phyloP scores from a whole-genome alignment of 805 yeast species.

The Schwanniomyces polymorphus region DNA sequence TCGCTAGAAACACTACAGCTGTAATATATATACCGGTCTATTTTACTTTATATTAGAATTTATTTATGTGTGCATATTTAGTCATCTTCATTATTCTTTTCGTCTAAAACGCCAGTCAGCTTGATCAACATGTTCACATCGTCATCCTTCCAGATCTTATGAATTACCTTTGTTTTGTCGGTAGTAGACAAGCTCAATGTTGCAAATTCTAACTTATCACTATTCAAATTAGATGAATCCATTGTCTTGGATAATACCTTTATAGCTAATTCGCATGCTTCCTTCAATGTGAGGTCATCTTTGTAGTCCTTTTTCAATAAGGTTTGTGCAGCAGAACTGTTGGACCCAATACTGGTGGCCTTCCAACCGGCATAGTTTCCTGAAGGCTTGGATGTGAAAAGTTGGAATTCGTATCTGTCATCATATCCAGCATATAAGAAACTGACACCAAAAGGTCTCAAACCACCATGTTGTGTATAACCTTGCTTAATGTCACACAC shows the following conservation, averaged over 20 bases:
- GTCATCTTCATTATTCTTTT: slow-evolving; percentile 26
- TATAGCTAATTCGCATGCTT: slow-evolving; percentile 84
- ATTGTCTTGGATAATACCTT: slow-evolving; percentile 92
- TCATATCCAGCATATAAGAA: slow-evolving; percentile 96
- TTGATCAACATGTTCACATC: slow-evolving; percentile 76
- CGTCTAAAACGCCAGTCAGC: slow-evolving; percentile 66
- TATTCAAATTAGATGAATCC: slow-evolving; percentile 80
- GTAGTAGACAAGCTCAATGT: slow-evolving; percentile 56
- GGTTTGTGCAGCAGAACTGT: slow-evolving; percentile 95
- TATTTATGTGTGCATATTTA: slow-evolving; percentile 7
- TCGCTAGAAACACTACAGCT: background rate
- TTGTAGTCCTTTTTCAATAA: slow-evolving; percentile 92
- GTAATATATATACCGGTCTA: background rate
- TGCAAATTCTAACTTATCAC: slow-evolving; percentile 92
- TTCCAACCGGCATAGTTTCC: slow-evolving; percentile 99
- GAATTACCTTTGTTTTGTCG: slow-evolving; percentile 52
- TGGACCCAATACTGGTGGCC: slow-evolving; percentile 96
- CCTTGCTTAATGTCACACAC: slow-evolving; percentile 96
- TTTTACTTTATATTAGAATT: slow-evolving; percentile 1
- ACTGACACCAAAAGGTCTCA: slow-evolving; percentile 97
- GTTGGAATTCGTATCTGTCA: slow-evolving; percentile 83
- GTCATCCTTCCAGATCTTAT: slow-evolving; percentile 75
- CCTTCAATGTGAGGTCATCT: slow-evolving; percentile 69
- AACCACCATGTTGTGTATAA: slow-evolving; percentile 97
- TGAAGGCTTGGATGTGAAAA: slow-evolving; percentile 93